phyloP scores from a whole-genome alignment of 2,329 filamentous ascomycete species.

The Talaromyces amestolkiae region DNA sequence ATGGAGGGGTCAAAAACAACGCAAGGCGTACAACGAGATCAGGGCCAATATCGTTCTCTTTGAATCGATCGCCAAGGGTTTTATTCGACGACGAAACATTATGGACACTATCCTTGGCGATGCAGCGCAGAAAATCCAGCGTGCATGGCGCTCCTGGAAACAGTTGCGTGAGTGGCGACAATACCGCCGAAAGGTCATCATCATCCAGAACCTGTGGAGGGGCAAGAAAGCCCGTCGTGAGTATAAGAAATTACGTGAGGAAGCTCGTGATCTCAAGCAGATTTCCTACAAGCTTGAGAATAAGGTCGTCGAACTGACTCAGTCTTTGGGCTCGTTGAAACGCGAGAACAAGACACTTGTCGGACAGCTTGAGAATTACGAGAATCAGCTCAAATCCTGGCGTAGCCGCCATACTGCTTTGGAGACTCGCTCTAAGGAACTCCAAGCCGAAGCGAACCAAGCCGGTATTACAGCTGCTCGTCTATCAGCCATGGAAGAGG shows the following conservation, averaged over 20 bases:
- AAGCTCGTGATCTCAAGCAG: conserved; percentile 96
- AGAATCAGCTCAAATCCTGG: conserved; percentile 93
- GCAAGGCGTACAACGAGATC: conserved; percentile 74
- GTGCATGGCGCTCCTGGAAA: conserved; percentile 78
- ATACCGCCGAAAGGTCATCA: conserved; percentile 83
- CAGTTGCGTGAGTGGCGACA: conserved; percentile 79
- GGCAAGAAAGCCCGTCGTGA: conserved; percentile 74
- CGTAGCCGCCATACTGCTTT: conserved; percentile 86
- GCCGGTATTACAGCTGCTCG: conserved; percentile 92
- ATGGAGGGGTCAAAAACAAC: conserved; percentile 89
- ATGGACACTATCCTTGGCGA: conserved; percentile 92
- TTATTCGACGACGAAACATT: conserved; percentile 83
- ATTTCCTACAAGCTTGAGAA: conserved; percentile 99
- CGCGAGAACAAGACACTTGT: conserved; percentile 87
- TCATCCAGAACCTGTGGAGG: conserved; percentile 91
- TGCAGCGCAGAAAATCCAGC: conserved; percentile 84
- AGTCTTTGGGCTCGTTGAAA: conserved; percentile 88
- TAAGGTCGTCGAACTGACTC: conserved; percentile 97
- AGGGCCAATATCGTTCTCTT: conserved; percentile 82
- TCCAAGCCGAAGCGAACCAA: conserved; percentile 95
- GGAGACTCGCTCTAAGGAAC: conserved; percentile 85
- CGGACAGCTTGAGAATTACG: conserved; percentile 90
- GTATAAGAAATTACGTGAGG: conserved; percentile 90
- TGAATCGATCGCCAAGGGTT: conserved; percentile 88
- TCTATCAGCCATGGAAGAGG: conserved; percentile 86